Conservation (phyloP, 176 grass and related monocot genomes). For the Tuctoria greenei region DNA sequence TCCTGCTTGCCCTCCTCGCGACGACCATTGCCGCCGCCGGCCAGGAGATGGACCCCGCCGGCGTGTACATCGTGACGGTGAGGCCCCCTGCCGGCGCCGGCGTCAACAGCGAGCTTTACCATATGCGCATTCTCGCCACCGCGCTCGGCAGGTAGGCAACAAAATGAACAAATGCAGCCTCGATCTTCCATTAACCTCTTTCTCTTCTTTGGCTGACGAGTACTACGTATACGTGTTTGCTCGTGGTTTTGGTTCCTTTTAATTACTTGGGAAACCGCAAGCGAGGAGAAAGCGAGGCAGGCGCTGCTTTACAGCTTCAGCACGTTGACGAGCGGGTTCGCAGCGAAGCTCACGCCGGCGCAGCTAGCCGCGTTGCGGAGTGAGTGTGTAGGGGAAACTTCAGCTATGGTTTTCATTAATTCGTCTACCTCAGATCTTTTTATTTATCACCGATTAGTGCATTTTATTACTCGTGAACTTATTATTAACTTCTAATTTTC, state of each 20-base stretch:
- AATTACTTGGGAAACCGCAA: conserved; percentile 3
- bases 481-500: not conserved
- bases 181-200: too few relatives aligned
- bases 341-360: conserved; percentile 60
- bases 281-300: conserved; percentile 54
- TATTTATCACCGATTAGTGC: too few relatives aligned
- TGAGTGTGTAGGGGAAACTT: conserved; percentile 48
- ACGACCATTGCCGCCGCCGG: not conserved
- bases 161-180: not conserved
- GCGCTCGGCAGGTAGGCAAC: conserved; percentile 40
- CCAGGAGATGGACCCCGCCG: not conserved
- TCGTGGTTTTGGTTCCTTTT: not conserved
- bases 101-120: conserved; percentile 25
- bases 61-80: conserved; percentile 49
- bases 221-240: too few relatives aligned
- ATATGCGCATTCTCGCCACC: conserved; percentile 40
- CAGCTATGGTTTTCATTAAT: not conserved
- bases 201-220: not conserved
- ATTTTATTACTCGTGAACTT: too few relatives aligned
- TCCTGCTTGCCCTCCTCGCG: not conserved
- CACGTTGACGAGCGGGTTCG: conserved; percentile 55
- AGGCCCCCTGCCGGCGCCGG: conserved; percentile 3
- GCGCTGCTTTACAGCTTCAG: conserved; percentile 70
- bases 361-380: conserved; percentile 53
- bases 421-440: not conserved